These are phyloP conservation scores for Leucosporidium creatinivorum DNA, from an alignment of 768 basidiomycete species.

Conservation along the genomic window DNA sequence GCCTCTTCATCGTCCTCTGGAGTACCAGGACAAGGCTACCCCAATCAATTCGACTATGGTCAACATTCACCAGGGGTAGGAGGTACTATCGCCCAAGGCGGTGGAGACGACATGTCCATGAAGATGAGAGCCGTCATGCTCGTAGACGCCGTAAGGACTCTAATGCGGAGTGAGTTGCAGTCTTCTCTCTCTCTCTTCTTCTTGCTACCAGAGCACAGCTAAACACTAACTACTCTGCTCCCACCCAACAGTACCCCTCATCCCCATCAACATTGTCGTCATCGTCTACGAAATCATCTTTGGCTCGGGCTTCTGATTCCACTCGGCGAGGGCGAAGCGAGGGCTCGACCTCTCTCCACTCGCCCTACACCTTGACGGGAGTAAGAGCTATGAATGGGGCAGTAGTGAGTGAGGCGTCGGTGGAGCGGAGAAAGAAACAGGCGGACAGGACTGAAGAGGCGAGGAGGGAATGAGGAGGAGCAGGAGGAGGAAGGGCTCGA, in stretches of 20 bases:
- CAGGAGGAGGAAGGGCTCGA: no score
- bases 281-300: conserved; percentile 63
- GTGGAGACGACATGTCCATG: conserved; percentile 45
- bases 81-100: conserved; percentile 1
- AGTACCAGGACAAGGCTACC: conserved; percentile 3
- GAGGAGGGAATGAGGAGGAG: no score
- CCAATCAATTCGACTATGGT: conserved; percentile 15
- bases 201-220: no score
- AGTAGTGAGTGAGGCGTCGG: no score
- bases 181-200: background rate
- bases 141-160: conserved; percentile 87
- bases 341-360: no score
- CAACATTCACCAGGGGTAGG: background rate
- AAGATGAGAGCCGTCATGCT: conserved; percentile 78
- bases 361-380: no score
- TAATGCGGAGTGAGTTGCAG: conserved; percentile 82
- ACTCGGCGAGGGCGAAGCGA: no score
- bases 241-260: conserved; percentile 70
- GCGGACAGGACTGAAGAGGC: no score
- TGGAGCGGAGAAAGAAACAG: no score
- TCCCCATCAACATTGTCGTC: conserved; percentile 74
- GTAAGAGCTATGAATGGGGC: no score
- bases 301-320: background rate
- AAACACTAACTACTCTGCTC: conserved; percentile 1
- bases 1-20: conserved; percentile 6